A percentile compares a stretch with the other conserved stretches of the same genome.
These are phyloP conservation scores for Kodamaea hsintzibuensis DNA, from an alignment of 805 yeast genomes.

Conservation along the genomic window DNA sequence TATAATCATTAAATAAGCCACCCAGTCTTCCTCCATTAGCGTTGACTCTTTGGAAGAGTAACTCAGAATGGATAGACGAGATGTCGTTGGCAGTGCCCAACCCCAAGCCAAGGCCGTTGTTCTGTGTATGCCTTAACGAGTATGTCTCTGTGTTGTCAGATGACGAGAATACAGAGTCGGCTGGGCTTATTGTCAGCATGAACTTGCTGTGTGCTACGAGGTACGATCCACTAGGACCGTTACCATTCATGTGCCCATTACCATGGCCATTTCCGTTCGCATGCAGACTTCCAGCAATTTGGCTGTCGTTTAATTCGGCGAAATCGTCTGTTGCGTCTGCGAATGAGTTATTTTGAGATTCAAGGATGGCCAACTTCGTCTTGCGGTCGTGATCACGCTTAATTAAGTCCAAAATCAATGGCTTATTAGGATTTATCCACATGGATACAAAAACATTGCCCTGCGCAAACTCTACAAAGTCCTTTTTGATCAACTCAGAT, in stretches of 20 bases:
- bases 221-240: constrained; percentile 1
- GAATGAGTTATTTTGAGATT: constrained; percentile 2
- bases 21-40: constrained; percentile 1
- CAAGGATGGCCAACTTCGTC: constrained; percentile 4
- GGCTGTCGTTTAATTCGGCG: neutral
- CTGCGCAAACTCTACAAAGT: constrained; percentile 22
- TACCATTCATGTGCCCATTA: neutral
- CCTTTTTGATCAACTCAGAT: constrained; percentile 1
- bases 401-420: constrained; percentile 15
- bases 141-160: constrained; percentile 9
- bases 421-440: constrained; percentile 35
- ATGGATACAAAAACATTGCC: constrained; percentile 26
- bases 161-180: constrained; percentile 3
- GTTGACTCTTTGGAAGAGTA: constrained; percentile 9
- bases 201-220: constrained; percentile 4
- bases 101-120: constrained; percentile 24
- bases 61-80: constrained; percentile 41
- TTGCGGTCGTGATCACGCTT: constrained; percentile 5
- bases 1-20: constrained; percentile 9
- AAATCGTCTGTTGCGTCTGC: constrained; percentile 5
- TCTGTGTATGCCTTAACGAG: constrained; percentile 10
- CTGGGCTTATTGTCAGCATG: constrained; percentile 5
- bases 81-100: constrained; percentile 44
- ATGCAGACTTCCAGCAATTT: neutral
- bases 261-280: neutral